Percentiles rank a stretch among this genome's conserved stretches.
phyloP scores from a whole-genome alignment of 768 basidiomycete species.

The Lactarius sp. region DNA sequence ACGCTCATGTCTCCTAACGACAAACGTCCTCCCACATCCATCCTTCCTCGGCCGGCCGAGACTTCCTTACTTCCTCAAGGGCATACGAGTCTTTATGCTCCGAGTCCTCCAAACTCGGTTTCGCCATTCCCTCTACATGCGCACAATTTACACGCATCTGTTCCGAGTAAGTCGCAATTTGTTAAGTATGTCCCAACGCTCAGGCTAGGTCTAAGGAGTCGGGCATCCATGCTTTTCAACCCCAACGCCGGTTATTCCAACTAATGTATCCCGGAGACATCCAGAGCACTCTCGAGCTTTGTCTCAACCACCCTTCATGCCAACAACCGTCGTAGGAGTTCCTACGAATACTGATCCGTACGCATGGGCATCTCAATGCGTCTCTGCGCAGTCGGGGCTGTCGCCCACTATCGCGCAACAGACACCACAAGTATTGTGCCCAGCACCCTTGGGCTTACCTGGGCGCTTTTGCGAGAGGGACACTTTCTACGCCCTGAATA shows the following conservation, averaged over 20 bases:
- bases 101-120: slow-evolving; percentile 1
- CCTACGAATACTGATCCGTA: neutral
- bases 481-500: neutral
- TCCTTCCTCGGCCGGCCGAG: neutral
- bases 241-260: neutral
- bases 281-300: neutral
- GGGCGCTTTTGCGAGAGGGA: neutral
- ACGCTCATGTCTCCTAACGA: neutral
- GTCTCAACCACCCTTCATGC: neutral
- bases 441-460: neutral
- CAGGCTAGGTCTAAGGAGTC: neutral
- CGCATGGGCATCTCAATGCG: neutral
- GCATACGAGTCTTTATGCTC: neutral
- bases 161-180: neutral
- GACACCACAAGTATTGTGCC: neutral
- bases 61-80: neutral
- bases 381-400: neutral
- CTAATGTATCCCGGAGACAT: neutral
- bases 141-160: neutral
- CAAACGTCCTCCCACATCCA: neutral
- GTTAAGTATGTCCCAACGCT: neutral
- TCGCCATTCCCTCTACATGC: neutral
- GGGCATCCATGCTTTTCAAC: neutral
- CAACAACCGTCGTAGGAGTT: neutral
- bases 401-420: neutral